A percentile compares a stretch with the other conserved stretches of the same genome.
Evolutionary conservation across 192 early-diverging fungal species (phyloP).

Genomic region (Kappamyces sp.): DNA sequence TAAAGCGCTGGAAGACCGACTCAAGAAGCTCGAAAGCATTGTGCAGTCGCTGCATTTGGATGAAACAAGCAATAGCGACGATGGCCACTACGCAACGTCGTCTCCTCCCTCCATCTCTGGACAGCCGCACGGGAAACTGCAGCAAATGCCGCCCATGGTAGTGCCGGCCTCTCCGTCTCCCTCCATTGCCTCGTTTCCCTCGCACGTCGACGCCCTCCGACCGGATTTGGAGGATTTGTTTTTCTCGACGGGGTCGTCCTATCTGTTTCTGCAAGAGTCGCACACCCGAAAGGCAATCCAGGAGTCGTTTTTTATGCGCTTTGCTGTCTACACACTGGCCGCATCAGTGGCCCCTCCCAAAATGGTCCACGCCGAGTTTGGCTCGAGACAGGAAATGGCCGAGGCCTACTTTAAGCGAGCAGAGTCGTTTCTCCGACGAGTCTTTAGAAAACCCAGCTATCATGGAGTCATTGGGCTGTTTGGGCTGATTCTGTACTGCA

Average conservation of each 20-base stretch:
- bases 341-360: background rate
- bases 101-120: background rate
- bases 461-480: conserved; percentile 5
- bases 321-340: conserved; percentile 6
- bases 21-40: conserved; percentile 19
- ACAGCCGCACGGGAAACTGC: background rate
- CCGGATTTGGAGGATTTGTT: conserved; percentile 15
- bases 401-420: conserved; percentile 11
- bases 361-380: conserved; percentile 10
- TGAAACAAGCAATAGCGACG: background rate
- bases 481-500: conserved; percentile 7
- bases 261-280: conserved; percentile 10
- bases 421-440: background rate
- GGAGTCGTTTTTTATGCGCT: conserved; percentile 11
- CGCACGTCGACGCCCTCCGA: conserved; percentile 2
- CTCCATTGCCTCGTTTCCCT: background rate
- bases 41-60: conserved; percentile 14
- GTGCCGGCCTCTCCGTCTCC: conserved; percentile 10
- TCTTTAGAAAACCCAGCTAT: conserved; percentile 4
- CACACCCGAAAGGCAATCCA: conserved; percentile 4
- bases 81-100: background rate
- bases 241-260: conserved; percentile 1
- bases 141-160: conserved; percentile 3
- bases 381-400: conserved; percentile 8
- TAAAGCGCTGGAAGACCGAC: conserved; percentile 18